Percentiles rank a stretch among this genome's conserved stretches.
Conservation (phyloP, 495 filamentous ascomycete species). For the Tuber aestivum region DNA sequence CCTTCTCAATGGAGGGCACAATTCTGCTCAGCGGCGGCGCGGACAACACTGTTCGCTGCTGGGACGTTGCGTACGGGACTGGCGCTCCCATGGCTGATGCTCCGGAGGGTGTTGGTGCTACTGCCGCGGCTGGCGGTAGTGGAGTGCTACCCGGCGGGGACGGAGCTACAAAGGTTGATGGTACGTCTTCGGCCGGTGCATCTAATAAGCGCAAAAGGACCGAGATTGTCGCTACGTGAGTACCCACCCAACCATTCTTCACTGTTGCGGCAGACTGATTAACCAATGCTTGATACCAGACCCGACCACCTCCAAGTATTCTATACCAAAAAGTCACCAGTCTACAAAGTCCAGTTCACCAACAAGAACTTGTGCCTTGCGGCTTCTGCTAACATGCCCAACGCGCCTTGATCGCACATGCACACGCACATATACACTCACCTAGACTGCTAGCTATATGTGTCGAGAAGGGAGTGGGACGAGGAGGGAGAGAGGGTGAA, state of each 20-base stretch:
- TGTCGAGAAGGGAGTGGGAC: background rate
- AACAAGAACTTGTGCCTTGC: conserved; percentile 87
- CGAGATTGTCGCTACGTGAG: conserved; percentile 65
- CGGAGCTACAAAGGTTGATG: conserved; percentile 42
- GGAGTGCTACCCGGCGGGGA: conserved; percentile 41
- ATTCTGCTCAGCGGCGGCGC: conserved; percentile 82
- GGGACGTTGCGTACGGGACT: conserved; percentile 64
- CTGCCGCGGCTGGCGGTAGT: conserved; percentile 34
- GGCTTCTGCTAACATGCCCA: conserved; percentile 74
- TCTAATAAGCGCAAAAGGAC: conserved; percentile 61
- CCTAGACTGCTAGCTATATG: background rate
- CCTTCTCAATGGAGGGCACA: conserved; percentile 82
- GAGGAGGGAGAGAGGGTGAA: background rate
- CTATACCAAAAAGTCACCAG: conserved; percentile 89
- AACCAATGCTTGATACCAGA: conserved; percentile 9
- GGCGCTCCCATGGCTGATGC: conserved; percentile 52
- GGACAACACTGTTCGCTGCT: conserved; percentile 87
- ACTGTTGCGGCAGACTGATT: conserved; percentile 6
- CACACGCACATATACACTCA: background rate
- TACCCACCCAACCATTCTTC: background rate
- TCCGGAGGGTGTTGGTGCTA: conserved; percentile 50
- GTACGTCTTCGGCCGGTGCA: conserved; percentile 15
- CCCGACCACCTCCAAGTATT: conserved; percentile 90
- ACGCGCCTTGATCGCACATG: conserved; percentile 13
- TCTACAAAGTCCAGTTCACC: conserved; percentile 89